These are phyloP conservation scores for Papilionanthe hybrid DNA, from an alignment of 116 monocot genomes.

Conservation along the genomic window DNA sequence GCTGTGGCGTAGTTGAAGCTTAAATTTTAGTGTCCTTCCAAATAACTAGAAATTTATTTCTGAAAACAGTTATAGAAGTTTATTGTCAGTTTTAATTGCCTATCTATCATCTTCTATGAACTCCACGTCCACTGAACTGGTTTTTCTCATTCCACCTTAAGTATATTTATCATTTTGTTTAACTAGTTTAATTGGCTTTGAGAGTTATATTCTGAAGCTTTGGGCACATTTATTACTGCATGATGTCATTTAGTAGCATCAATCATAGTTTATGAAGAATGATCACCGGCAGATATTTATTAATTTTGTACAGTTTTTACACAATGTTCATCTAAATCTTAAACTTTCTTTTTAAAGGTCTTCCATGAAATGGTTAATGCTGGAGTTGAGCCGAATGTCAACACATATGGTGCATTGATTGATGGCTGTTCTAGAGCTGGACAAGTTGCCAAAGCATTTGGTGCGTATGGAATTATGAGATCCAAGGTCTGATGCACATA, in stretches of 20 bases:
- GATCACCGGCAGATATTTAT: background rate
- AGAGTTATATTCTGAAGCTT: background rate
- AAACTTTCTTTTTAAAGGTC: constrained; percentile 35
- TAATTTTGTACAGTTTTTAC: background rate
- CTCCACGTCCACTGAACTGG: no score
- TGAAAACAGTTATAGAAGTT: background rate
- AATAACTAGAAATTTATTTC: background rate
- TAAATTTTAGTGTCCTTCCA: background rate
- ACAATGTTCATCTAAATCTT: background rate
- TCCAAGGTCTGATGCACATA: constrained; percentile 57
- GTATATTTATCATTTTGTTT: background rate
- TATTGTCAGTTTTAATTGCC: background rate
- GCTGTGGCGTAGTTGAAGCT: background rate
- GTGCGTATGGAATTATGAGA: constrained; percentile 97
- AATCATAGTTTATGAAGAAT: background rate
- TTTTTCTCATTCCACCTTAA: constrained; percentile 3
- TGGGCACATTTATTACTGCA: background rate
- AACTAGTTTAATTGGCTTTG: background rate
- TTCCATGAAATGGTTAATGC: constrained; percentile 98
- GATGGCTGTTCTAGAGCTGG: constrained; percentile 95
- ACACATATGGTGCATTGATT: constrained; percentile 90
- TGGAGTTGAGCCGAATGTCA: constrained; percentile 79
- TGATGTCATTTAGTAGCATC: no score
- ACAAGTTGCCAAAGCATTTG: constrained; percentile 96
- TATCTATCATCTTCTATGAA: background rate